Conservation (phyloP, 495 filamentous ascomycete species). For the Tuber melanosporum region DNA sequence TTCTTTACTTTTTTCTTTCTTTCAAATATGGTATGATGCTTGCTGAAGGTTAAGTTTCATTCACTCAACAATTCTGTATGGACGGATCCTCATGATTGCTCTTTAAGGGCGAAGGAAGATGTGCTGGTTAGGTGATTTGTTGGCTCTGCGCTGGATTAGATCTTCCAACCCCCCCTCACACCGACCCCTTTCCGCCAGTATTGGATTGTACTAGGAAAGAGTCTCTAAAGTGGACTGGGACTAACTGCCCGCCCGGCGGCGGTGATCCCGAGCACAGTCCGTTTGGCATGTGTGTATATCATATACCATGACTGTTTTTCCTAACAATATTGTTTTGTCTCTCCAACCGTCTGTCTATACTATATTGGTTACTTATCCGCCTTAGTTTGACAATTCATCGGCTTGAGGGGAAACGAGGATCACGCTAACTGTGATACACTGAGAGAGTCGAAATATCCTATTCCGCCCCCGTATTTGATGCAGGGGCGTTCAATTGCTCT, state of each 20-base stretch:
- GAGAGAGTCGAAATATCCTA: not conserved
- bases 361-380: not conserved
- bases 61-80: not conserved
- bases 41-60: not conserved
- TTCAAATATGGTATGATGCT: not conserved
- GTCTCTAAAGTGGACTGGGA: not conserved
- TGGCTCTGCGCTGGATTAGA: not conserved
- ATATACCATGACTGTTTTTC: not conserved
- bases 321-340: not conserved
- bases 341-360: not conserved
- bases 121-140: not conserved
- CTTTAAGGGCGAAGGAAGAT: not conserved
- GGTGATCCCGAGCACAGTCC: not conserved
- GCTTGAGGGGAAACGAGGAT: not conserved
- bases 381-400: not conserved
- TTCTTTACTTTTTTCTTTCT: not conserved
- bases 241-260: not conserved
- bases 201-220: not conserved
- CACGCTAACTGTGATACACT: not conserved
- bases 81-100: not conserved
- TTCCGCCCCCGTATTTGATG: not conserved
- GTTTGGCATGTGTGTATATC: not conserved
- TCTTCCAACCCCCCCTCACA: not conserved
- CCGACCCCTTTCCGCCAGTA: not conserved
- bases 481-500: not conserved